Evolutionary conservation across 129 eudicot species (phyloP).

Genomic region (Centrapalus pauciflorus): DNA sequence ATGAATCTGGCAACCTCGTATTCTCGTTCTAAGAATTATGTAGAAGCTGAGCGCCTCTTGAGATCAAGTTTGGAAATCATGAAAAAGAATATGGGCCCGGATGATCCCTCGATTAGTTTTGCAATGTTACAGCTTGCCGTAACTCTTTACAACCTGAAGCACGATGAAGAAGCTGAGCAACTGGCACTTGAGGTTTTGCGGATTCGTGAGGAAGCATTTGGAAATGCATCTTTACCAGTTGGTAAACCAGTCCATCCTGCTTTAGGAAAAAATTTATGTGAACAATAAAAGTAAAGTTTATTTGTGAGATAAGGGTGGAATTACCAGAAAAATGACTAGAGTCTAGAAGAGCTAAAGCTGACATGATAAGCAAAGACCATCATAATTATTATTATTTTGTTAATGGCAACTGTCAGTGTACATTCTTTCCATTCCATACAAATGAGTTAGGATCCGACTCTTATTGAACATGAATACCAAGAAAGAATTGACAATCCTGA

Average conservation of each 20-base stretch:
- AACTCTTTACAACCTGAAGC: slow-evolving; percentile 61
- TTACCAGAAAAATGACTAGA: too few species aligned
- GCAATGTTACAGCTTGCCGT: slow-evolving; percentile 83
- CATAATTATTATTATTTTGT: background rate
- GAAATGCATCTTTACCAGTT: slow-evolving; percentile 71
- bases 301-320: too few species aligned
- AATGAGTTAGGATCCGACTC: too few species aligned
- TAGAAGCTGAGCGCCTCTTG: slow-evolving; percentile 77
- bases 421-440: too few species aligned
- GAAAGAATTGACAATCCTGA: too few species aligned
- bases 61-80: slow-evolving; percentile 58
- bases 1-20: slow-evolving; percentile 87
- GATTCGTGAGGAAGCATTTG: slow-evolving; percentile 79
- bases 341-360: background rate
- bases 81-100: slow-evolving; percentile 47
- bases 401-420: too few species aligned
- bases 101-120: slow-evolving; percentile 67
- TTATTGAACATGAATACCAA: too few species aligned
- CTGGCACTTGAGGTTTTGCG: slow-evolving; percentile 60
- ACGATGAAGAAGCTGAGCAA: slow-evolving; percentile 74
- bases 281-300: too few species aligned
- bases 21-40: slow-evolving; percentile 66
- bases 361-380: background rate
- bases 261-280: too few species aligned
- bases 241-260: slow-evolving; percentile 43